phyloP scores from a whole-genome alignment of 1,284 basidiomycete genomes.

The Ganoderma multipileum region DNA sequence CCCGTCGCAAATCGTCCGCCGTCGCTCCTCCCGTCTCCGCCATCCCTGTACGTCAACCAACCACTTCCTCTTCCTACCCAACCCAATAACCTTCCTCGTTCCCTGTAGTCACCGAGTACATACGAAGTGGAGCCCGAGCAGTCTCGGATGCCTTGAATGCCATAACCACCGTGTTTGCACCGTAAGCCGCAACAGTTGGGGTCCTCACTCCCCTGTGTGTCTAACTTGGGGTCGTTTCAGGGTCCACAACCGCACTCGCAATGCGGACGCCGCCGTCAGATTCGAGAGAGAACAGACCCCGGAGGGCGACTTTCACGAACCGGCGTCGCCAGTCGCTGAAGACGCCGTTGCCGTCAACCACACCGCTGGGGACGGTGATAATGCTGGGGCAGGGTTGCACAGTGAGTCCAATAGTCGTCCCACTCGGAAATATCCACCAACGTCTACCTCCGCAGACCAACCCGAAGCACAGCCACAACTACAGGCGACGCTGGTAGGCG shows the following conservation, averaged over 20 bases:
- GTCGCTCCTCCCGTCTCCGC: neutral
- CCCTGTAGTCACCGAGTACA: slow-evolving; percentile 1
- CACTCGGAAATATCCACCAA: neutral
- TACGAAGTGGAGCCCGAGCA: slow-evolving; percentile 1
- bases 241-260: neutral
- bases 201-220: neutral
- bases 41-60: neutral
- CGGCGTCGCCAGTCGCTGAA: neutral
- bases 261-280: neutral
- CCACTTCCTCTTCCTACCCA: neutral
- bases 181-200: neutral
- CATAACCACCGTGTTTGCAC: neutral
- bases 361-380: neutral
- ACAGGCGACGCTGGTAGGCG: neutral
- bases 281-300: neutral
- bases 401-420: neutral
- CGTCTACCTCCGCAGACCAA: neutral
- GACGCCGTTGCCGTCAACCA: neutral
- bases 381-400: neutral
- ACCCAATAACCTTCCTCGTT: neutral
- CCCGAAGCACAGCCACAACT: neutral
- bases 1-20: neutral
- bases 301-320: neutral
- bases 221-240: neutral
- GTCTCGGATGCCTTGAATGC: neutral